A percentile compares a stretch with the other conserved stretches of the same genome.
phyloP scores from a whole-genome alignment of 2,329 filamentous ascomycete species.

The Trichoderma koningiopsis region DNA sequence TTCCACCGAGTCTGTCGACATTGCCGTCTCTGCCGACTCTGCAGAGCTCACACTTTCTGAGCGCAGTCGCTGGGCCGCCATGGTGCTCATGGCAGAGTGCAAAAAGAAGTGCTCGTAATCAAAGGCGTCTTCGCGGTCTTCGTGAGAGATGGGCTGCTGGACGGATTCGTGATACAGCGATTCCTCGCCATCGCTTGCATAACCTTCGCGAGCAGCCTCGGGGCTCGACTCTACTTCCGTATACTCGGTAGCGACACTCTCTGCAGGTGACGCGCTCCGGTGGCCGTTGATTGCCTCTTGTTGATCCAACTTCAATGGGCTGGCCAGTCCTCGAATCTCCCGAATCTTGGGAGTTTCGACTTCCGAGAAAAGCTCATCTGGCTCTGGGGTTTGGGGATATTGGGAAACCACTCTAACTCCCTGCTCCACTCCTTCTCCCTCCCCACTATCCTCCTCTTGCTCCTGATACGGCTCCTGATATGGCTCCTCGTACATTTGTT shows the following conservation, averaged over 20 bases:
- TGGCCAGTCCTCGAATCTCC: not conserved
- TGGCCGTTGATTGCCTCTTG: conserved; percentile 25
- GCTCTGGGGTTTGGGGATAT: conserved; percentile 13
- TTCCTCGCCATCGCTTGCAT: conserved; percentile 64
- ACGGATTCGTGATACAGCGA: conserved; percentile 64
- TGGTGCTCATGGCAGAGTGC: conserved; percentile 84
- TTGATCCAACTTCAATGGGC: not conserved
- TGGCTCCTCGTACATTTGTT: not conserved
- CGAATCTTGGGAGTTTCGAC: conserved; percentile 8
- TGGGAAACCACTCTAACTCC: not conserved
- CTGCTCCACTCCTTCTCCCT: not conserved
- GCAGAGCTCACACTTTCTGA: conserved; percentile 58
- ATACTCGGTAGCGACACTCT: conserved; percentile 30
- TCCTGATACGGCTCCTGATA: not conserved
- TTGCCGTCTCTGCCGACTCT: no score
- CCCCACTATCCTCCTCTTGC: not conserved
- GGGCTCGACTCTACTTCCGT: conserved; percentile 43
- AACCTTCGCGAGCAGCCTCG: conserved; percentile 42
- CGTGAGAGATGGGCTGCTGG: conserved; percentile 71
- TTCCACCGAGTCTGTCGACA: conserved; percentile 56
- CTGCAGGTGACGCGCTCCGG: conserved; percentile 19
- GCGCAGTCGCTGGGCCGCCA: conserved; percentile 52
- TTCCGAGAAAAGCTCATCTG: not conserved
- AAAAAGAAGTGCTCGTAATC: conserved; percentile 97
- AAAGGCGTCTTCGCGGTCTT: conserved; percentile 92